Base-by-base conservation (phyloP, 306 rosid genomes). In the Fragaria nilgerrensis region DNA sequence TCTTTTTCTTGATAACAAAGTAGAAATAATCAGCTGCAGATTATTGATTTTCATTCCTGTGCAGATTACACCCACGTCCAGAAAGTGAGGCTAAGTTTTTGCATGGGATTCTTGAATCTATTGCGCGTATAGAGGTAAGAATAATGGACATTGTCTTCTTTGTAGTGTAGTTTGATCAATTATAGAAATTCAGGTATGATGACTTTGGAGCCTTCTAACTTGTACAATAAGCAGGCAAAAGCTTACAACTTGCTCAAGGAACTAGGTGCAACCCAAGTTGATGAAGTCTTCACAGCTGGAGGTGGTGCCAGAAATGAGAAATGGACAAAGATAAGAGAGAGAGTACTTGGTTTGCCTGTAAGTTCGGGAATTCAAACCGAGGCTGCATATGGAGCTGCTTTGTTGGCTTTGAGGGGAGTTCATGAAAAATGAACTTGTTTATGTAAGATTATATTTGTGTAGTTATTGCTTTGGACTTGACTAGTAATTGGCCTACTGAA, bases 311-410 rank as follows among this genome's bases (percentile, higher is more conserved):
- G 87, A 82, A 94, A 94, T 79, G 87, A 81, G 34, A 94, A 89
- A 73, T 90, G 97, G 96, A 92, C 79, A 7, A 86, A 84, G 87
- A 92, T 94, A 71, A 71, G 97, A 55, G 91, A 92, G 88, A 89
- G 95, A 79, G 89, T 94, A 37, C 92, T 92, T 74, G 92, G 95
- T 61, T 86, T 90, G 79, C 92, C 95, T 2, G 96, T 94, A 81
- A 80, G 84, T 43, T 84, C 84, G 17, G 95, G 97, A 74, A 73
- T 45, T 72, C 96, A 94, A 83, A 87, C 91, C 2, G 95, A 94
- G 84, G 95, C 95, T 79, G 93, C 98, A 4, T 94, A 86, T 59
- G 98, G 97, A 73, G 96, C 96, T 82, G 97, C 98, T 68, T 82
- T 94, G 70, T 84, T 94, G 87, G 97, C 97, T 15, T 65, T 87